These are phyloP conservation scores for Rhododendron griersonianum DNA, from an alignment of 148 eudicot species.

Conservation along the genomic window DNA sequence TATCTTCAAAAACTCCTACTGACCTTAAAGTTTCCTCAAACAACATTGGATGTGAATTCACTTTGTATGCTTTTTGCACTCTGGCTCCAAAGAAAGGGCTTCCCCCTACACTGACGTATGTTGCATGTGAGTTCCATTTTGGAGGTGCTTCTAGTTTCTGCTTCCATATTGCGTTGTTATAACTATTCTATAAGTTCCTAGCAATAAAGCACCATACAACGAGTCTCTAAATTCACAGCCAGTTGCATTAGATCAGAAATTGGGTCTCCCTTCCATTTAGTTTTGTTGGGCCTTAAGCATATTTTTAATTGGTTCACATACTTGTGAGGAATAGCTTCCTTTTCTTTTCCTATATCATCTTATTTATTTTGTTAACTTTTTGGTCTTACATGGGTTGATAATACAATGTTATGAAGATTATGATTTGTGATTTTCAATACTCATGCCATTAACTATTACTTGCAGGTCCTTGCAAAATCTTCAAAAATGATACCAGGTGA, in stretches of 20 bases:
- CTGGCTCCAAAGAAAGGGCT: not conserved
- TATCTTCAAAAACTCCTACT: not conserved
- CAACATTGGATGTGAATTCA: not conserved
- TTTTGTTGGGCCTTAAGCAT: not conserved
- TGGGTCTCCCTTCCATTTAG: too few species aligned
- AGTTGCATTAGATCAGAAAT: not conserved
- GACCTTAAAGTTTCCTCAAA: not conserved
- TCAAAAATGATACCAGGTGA: conserved; percentile 96
- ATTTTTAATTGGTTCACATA: not conserved
- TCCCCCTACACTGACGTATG: not conserved
- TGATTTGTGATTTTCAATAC: not conserved
- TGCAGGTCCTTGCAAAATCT: conserved; percentile 96
- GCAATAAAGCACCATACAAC: not conserved
- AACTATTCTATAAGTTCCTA: not conserved
- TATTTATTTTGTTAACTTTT: not conserved
- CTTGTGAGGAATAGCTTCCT: not conserved
- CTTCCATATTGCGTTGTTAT: not conserved
- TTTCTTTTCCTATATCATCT: not conserved
- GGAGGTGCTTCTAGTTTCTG: not conserved
- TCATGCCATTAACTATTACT: conserved; percentile 6
- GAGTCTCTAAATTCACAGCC: not conserved
- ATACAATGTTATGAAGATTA: not conserved
- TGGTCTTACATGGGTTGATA: not conserved
- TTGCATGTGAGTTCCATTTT: not conserved
- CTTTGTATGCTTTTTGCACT: not conserved